Base-by-base conservation (phyloP, 495 filamentous ascomycete species). In the Collariella sp. region DNA sequence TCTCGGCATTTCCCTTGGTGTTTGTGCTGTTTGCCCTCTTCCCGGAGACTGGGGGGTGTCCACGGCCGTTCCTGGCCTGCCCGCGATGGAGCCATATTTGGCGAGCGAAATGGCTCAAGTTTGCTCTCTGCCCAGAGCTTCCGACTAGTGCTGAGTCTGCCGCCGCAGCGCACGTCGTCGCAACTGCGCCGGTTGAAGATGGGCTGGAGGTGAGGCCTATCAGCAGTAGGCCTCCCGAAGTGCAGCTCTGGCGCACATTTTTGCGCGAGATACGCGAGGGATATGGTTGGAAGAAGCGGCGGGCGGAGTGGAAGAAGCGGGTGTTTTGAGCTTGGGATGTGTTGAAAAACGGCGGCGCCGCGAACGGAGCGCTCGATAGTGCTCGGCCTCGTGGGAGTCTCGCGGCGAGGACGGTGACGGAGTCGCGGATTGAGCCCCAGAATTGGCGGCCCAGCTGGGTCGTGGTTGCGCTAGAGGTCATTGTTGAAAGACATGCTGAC, bases 391-490 rank as follows among this genome's bases (percentile, higher is more conserved):
- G 40, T 7, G 70, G 70, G 24, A 69, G 40, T 58, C 62, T 63
- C 19, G 64, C 64, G 43, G 70, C 61, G 50, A 72, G 53, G 46
- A 60, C 50, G 52, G 63, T 60, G 55, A 65, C 56, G 41, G 72
- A 64, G 55, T 70, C 69, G 50, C 71, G 71, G 48, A 75, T 59
- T n/a, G 72, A 67, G 57, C 69, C 64, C 68, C 70, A 74, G 56
- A 71, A 53, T 46, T 70, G 66, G 39, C 72, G 72, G 59, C 71
- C 69, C 63, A 73, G 67, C 63, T 73, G 70, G 63, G 73, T 64
- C 56, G 69, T 65, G 16, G 66, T 64, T 51, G 67, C 60, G 63
- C 73, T 74, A 70, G 67, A 69, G 63, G 68, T 68, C 73, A 75
- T 76, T 62, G 65, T 68, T 63, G 60, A 64, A 66, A 69, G 54